These are phyloP conservation scores for Zygotorulaspora danielsina DNA, from an alignment of 805 yeast genomes.

Conservation along the genomic window DNA sequence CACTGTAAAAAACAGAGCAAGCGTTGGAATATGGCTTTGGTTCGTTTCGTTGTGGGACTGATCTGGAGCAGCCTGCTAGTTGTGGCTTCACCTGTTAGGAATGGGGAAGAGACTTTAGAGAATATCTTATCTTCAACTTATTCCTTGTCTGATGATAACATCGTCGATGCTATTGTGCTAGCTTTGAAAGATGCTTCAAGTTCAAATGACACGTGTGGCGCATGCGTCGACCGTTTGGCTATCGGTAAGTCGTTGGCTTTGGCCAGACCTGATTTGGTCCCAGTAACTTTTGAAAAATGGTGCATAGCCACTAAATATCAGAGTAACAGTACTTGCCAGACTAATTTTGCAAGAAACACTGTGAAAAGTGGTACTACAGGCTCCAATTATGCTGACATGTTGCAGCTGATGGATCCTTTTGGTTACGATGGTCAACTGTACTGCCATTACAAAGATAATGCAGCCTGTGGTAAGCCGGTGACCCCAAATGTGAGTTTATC, in stretches of 20 bases:
- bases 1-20: no score
- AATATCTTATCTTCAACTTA: conserved; percentile 5
- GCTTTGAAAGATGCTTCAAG: conserved; percentile 10
- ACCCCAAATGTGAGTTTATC: conserved; percentile 47
- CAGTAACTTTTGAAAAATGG: conserved; percentile 42
- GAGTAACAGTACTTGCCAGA: conserved; percentile 29
- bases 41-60: neutral
- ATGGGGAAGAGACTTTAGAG: conserved; percentile 11
- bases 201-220: conserved; percentile 29
- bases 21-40: no score
- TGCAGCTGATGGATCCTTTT: conserved; percentile 48
- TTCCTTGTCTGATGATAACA: conserved; percentile 4
- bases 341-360: conserved; percentile 38
- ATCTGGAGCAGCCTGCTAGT: conserved; percentile 4
- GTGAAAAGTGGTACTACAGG: conserved; percentile 38
- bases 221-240: conserved; percentile 37
- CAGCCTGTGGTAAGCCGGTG: conserved; percentile 50
- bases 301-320: conserved; percentile 37
- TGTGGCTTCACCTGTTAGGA: conserved; percentile 8
- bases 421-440: conserved; percentile 56
- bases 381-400: conserved; percentile 48
- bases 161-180: conserved; percentile 5
- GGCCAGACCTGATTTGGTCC: conserved; percentile 40
- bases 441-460: conserved; percentile 49
- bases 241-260: conserved; percentile 39